Base-by-base conservation (phyloP, 768 basidiomycete genomes). In the Auricularia cornea region DNA sequence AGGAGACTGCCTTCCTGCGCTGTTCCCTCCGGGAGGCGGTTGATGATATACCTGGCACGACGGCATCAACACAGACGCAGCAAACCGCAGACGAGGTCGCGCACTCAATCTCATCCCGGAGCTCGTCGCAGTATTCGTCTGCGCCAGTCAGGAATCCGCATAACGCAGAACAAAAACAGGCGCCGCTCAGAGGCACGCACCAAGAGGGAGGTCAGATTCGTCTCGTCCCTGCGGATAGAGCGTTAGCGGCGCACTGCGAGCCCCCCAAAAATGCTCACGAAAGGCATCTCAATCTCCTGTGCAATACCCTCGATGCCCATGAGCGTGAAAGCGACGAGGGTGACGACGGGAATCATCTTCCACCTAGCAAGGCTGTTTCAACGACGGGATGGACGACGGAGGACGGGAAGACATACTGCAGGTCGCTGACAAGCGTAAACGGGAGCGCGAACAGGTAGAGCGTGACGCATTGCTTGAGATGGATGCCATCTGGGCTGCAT, bases 301-400 rank as follows among this genome's bases (percentile, higher is more conserved):
- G 95, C 94, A 67, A 97, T 98, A 3, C 93, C 94, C 78, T 97
- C 94, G 60, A 98, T 91, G 20, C 94, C 93, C 84, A 94, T 94
- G 60, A 97, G 83, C 0, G 90, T 94, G 77, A 95, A 94, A 8
- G 92, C 86, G 31, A 94, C 71, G 69, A 70, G 84, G 26, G 92
- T 93, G 23, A 92, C 86, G 29, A 94, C 80, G n/a, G 90, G 90
- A 11, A 96, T 80, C 71, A 89, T 90, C 57, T 80, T 83, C 89
- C 91, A 94, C 35, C 87, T 66, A 41, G 28, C 44, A 38, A 4
- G 14, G 38, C 8, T 38, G 41, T 6, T 20, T 20, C 26, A 18
- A 40, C 32, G 28, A 3, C 31, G 28, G 12, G 12, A 48, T 2
- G 16, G 33, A 38, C 26, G n/a, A 32, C 8, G 28, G 57, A 63